phyloP scores from a whole-genome alignment of 345 rosid genomes.

The Gossypium longicalyx region DNA sequence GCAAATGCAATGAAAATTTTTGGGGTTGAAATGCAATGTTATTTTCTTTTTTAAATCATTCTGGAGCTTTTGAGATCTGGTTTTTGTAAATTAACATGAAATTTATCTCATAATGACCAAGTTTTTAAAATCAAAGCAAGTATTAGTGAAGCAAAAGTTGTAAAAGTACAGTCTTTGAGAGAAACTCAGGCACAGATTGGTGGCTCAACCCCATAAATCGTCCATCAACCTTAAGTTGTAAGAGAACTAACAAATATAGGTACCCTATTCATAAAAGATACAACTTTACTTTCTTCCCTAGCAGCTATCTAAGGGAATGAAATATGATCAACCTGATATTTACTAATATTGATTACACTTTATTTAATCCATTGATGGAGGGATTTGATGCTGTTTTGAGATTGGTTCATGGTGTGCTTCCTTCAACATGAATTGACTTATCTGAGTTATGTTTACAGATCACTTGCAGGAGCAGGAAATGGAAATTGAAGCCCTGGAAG shows the following conservation, averaged over 20 bases:
- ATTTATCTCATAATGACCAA: background rate
- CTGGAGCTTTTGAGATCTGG: background rate
- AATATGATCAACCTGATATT: background rate
- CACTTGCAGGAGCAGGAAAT: slow-evolving; percentile 83
- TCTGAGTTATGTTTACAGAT: slow-evolving; percentile 39
- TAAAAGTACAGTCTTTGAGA: background rate
- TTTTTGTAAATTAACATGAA: background rate
- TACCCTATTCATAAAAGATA: background rate
- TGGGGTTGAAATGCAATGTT: background rate
- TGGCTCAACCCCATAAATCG: background rate
- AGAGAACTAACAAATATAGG: background rate
- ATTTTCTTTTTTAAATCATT: background rate
- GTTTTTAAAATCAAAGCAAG: background rate
- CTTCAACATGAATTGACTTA: background rate
- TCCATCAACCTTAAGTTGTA: background rate
- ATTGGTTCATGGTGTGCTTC: background rate
- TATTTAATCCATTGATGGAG: background rate
- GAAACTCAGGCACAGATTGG: background rate
- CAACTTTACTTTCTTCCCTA: slow-evolving; percentile 6
- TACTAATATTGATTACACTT: background rate
- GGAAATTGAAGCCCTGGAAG: slow-evolving; percentile 95
- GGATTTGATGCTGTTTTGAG: background rate
- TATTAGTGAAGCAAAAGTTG: background rate
- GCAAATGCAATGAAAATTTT: background rate
- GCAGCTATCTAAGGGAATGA: background rate